Evolutionary conservation across 2,329 filamentous ascomycete genomes (phyloP).

Genomic region (Nothopassalora personata): DNA sequence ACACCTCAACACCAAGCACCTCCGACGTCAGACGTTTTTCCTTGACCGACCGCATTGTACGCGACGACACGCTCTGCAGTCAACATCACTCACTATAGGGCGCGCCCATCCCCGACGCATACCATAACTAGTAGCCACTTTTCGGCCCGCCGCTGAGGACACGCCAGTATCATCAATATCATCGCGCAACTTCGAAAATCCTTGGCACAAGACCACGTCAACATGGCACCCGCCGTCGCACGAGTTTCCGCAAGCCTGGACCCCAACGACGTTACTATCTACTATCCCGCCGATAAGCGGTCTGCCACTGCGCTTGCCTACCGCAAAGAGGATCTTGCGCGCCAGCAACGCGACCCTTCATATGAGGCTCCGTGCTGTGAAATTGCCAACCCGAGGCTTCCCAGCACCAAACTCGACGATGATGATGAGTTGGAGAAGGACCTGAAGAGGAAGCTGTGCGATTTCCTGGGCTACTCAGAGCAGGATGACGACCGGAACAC

Average conservation of each 20-base stretch:
- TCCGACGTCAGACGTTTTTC: too few relatives aligned
- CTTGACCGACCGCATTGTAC: not conserved
- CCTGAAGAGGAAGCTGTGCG: not conserved
- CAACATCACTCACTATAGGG: not conserved
- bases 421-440: not conserved
- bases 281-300: not conserved
- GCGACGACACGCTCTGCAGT: not conserved
- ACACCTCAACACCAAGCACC: too few relatives aligned
- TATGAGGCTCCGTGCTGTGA: not conserved
- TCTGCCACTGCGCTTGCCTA: not conserved
- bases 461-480: not conserved
- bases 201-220: not conserved
- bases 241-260: not conserved
- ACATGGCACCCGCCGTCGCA: not conserved
- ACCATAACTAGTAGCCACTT: too few relatives aligned
- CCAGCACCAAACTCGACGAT: not conserved
- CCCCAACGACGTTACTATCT: not conserved
- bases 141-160: too few relatives aligned
- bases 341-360: not conserved
- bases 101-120: too few relatives aligned
- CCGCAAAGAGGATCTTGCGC: not conserved
- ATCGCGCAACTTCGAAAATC: not conserved
- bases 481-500: not conserved
- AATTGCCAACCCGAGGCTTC: not conserved
- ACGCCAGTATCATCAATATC: not conserved